These are phyloP conservation scores for Kwoniella dendrophila DNA, from an alignment of 768 basidiomycete genomes.

Conservation along the genomic window DNA sequence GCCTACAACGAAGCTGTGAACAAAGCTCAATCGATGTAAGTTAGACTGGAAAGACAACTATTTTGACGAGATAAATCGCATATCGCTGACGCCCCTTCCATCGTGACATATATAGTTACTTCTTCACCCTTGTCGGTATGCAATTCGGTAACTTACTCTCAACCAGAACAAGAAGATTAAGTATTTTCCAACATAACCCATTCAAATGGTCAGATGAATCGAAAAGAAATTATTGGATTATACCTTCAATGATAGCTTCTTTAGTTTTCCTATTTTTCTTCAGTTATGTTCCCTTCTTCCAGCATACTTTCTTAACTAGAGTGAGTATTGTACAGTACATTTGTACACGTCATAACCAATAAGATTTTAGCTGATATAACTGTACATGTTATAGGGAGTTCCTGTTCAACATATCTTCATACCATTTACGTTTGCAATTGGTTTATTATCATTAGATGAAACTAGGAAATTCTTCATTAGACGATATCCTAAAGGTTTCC, in stretches of 20 bases:
- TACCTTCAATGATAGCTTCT: constrained; percentile 60
- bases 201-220: constrained; percentile 33
- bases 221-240: constrained; percentile 59
- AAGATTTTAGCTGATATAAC: background rate
- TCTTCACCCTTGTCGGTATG: constrained; percentile 62
- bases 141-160: constrained; percentile 67
- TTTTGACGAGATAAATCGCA: background rate
- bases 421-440: constrained; percentile 60
- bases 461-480: constrained; percentile 52
- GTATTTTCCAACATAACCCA: constrained; percentile 65
- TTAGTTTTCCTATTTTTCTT: constrained; percentile 60
- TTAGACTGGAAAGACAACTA: background rate
- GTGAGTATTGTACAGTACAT: constrained; percentile 52
- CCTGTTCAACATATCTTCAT: constrained; percentile 61
- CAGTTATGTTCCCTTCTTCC: constrained; percentile 58
- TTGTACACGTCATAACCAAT: background rate
- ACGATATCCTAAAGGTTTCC: constrained; percentile 45
- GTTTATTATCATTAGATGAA: constrained; percentile 53
- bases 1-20: constrained; percentile 53
- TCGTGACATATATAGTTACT: constrained; percentile 35
- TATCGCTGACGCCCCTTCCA: background rate
- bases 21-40: constrained; percentile 62
- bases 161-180: constrained; percentile 63
- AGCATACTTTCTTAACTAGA: constrained; percentile 62
- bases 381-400: constrained; percentile 31